Evolutionary conservation across 2,329 filamentous ascomycete species (phyloP), one percentile per base, ranked within the genome.

Genomic region (Neopestalotiopsis sp.): DNA sequence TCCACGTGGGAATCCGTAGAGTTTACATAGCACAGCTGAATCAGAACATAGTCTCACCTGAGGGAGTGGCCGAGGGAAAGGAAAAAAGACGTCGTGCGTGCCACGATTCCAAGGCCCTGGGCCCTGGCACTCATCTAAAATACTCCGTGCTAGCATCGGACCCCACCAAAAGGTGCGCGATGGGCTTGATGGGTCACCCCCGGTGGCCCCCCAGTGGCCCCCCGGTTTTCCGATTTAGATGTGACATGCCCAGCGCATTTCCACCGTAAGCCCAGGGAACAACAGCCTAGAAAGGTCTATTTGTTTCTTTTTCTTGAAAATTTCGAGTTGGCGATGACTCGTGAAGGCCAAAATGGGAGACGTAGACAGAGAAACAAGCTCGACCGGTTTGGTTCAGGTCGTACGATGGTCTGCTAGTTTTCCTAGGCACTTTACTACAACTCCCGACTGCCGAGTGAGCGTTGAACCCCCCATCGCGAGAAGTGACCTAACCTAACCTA

Each of bases 161-260:
- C 59, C 30, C 28, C 32, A 38, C n/a, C 32, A 12, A 13, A 38
- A 38, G 32, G 34, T 10, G 34, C 34, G 34, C 34, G 34, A 38
- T 28, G 24, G 24, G 24, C 24, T 28, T 28, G 24, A 28, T 28
- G 24, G 24, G 10, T 38, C 6, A 40, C n/a, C 34, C 20, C 59
- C 59, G 28, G 30, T 62, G 59, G 28, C 13, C n/a, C n/a, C 10
- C 24, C 24, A 28, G 24, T 28, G 24, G 24, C 24, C 24, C 59
- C 34, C 59, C 59, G 34, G 34, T 62, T 62, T 62, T 62, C 59
- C 59, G 59, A 62, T 62, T 40, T 62, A 62, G 59, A 30, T 62
- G 59, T 62, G 32, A 62, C 59, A 62, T 12, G 59, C 32, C 59
- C 57, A 30, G 57, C 12, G 24, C n/a, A 34, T 24, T n/a, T 20